Conservation (phyloP, 2,329 filamentous ascomycete genomes). For the Phoma sp. region DNA sequence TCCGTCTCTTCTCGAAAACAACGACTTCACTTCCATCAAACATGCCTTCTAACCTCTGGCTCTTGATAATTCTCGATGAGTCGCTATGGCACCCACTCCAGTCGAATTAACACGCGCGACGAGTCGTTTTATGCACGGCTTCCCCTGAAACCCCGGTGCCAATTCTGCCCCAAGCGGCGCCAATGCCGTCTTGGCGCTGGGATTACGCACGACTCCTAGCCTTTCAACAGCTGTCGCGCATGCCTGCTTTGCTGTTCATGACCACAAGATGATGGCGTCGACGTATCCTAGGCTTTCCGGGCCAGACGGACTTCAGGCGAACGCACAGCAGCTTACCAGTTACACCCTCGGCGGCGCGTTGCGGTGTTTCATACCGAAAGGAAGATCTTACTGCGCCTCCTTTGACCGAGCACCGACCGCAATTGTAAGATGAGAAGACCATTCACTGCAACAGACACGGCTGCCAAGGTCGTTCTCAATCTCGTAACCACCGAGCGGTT, state of each 20-base stretch:
- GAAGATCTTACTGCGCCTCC: constrained; percentile 4
- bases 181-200: constrained; percentile 21
- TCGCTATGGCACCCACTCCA: no score
- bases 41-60: no score
- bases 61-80: no score
- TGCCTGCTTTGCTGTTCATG: constrained; percentile 1
- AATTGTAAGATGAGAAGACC: constrained; percentile 20
- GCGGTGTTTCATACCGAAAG: neutral
- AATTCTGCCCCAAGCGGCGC: constrained; percentile 16
- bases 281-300: neutral
- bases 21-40: no score
- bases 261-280: constrained; percentile 5
- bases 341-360: neutral
- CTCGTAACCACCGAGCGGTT: constrained; percentile 3
- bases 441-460: neutral
- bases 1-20: neutral
- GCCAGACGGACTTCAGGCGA: neutral
- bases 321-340: neutral
- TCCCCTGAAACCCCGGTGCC: constrained; percentile 9
- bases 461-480: constrained; percentile 14
- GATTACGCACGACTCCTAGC: constrained; percentile 19
- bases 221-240: neutral
- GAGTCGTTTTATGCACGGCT: neutral
- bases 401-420: constrained; percentile 10
- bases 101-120: no score